These are phyloP conservation scores for Mycena vulgaris DNA, from an alignment of 768 basidiomycete species.

Conservation along the genomic window DNA sequence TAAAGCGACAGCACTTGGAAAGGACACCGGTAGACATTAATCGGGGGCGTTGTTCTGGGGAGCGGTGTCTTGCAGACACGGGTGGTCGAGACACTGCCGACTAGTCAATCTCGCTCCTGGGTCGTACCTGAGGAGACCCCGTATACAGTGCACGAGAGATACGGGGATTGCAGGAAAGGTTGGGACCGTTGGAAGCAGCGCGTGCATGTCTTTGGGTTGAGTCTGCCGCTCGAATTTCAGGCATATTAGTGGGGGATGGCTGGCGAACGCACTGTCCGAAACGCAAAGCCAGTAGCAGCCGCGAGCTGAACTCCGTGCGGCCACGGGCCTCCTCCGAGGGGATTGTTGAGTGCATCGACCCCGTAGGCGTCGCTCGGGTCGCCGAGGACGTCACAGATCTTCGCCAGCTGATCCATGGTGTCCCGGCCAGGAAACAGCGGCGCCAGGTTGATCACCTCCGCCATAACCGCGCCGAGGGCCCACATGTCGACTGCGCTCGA, in stretches of 20 bases:
- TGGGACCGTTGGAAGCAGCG: neutral
- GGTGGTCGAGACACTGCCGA: neutral
- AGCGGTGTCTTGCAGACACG: no score
- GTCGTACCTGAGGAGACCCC: constrained; percentile 93
- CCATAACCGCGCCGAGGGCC: constrained; percentile 85
- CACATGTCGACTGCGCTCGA: constrained; percentile 99
- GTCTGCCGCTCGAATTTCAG: neutral
- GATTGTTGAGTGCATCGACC: neutral
- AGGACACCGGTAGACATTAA: no score
- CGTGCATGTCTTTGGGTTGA: neutral
- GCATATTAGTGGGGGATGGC: neutral
- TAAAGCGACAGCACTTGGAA: no score
- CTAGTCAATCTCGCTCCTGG: constrained; percentile 78
- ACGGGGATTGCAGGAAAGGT: constrained; percentile 73
- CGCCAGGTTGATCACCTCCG: neutral
- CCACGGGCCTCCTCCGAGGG: neutral
- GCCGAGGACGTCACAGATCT: neutral
- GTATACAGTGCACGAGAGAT: constrained; percentile 91
- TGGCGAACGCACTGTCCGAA: neutral
- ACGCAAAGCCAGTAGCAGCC: neutral
- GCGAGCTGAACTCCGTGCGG: neutral
- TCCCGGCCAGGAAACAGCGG: neutral
- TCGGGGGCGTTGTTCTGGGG: no score
- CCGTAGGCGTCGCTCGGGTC: neutral
- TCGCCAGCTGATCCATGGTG: neutral